These are phyloP conservation scores for Candida stauntonica DNA, from an alignment of 805 yeast species.

Conservation along the genomic window DNA sequence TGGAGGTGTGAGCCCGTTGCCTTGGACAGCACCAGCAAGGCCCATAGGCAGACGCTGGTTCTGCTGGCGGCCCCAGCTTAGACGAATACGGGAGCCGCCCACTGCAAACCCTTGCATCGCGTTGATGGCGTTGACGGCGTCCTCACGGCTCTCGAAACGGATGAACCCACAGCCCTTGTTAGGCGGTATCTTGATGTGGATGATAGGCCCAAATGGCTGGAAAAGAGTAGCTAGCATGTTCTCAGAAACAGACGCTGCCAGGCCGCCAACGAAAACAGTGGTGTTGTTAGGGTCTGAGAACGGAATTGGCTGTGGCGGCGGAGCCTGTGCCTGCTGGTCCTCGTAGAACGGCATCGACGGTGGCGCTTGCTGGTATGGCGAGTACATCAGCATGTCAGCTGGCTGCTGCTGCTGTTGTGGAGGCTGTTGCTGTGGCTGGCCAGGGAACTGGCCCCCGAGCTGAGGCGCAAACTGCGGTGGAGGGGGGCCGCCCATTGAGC, in stretches of 20 bases:
- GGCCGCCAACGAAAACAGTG: constrained; percentile 75
- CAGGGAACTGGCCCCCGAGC: constrained; percentile 20
- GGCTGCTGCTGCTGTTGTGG: constrained; percentile 21
- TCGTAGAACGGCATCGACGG: constrained; percentile 16
- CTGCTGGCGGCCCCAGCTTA: constrained; percentile 67
- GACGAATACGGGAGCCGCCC: constrained; percentile 67
- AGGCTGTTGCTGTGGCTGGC: constrained; percentile 18
- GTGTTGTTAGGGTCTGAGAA: constrained; percentile 59
- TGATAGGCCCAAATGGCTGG: constrained; percentile 68
- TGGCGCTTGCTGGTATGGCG: constrained; percentile 21
- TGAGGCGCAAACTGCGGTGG: constrained; percentile 9
- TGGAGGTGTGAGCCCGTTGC: constrained; percentile 6
- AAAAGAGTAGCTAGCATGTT: constrained; percentile 56
- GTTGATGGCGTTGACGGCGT: constrained; percentile 73
- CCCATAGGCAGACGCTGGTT: constrained; percentile 24
- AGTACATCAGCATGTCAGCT: constrained; percentile 20
- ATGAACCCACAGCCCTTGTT: constrained; percentile 82
- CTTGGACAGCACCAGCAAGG: constrained; percentile 14
- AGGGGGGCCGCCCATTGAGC: constrained; percentile 6
- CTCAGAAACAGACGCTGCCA: constrained; percentile 61
- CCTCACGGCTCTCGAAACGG: constrained; percentile 58
- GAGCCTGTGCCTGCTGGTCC: constrained; percentile 8
- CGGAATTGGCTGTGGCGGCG: constrained; percentile 23
- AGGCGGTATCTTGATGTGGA: constrained; percentile 68
- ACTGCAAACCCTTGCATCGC: constrained; percentile 77